Base-by-base conservation (phyloP, 1,139 yeast genomes). In the Suzukiozyma palmioleophila region DNA sequence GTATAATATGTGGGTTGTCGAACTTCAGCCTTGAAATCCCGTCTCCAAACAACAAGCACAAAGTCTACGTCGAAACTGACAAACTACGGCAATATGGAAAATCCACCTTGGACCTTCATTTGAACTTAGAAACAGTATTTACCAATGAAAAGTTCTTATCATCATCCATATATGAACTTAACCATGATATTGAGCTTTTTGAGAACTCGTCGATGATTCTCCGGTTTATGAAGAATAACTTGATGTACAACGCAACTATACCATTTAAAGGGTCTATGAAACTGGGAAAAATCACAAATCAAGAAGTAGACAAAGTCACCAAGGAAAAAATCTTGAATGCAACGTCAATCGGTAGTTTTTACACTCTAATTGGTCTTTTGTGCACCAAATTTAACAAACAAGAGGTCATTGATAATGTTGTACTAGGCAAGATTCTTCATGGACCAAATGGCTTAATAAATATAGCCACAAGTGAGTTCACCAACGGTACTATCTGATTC, bases 321-420 rank as follows among this genome's bases (percentile, higher is more conserved):
- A 43, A 47, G 34, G 25, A 35, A 5, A 39, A 34, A 18, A 54
- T 69, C 2, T 44, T 48, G 21, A 60, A 62, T 21, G 45, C 50
- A 9, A 54, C 73, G 0, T 44, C 60, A 24, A 50, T 69, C 6
- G 72, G 68, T 6, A 59, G 71, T 36, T 70, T 71, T 42, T 64
- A 64, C 44, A 62, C 72, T 3, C 49, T 71, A 59, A 45, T 70
- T 7, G 77, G 77, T 1, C 26, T 71, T 16, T 40, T 69, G 10
- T 48, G 53, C n/a, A 40, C 54, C 8, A 69, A 65, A 42, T 64
- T 51, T 39, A 65, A 61, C 11, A 50, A 51, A 21, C 48, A 50
- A 10, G 40, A 41, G 9, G 57, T 60, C 3, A 47, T 51, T 3
- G 57, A 59, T n/a, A 45, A 52, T 10, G 50, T 69, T 32, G 48